phyloP scores from a whole-genome alignment of 2,329 filamentous ascomycete species.

The Colletotrichum aenigma region DNA sequence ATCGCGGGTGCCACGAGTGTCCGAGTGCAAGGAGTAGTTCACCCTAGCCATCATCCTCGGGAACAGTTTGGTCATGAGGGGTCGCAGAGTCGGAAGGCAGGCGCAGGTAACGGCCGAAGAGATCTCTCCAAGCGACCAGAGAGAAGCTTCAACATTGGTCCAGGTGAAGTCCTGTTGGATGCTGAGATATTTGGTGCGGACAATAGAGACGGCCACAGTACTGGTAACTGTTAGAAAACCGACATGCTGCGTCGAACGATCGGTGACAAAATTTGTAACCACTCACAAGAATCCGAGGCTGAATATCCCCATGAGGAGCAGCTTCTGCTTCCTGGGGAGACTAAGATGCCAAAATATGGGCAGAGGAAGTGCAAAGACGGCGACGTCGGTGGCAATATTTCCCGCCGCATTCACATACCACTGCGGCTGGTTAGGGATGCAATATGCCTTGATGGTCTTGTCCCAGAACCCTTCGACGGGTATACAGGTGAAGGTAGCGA shows the following conservation, averaged over 20 bases:
- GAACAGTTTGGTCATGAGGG: slow-evolving; percentile 20
- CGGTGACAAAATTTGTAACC: background rate
- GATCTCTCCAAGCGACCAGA: slow-evolving; percentile 27
- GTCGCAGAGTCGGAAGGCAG: slow-evolving; percentile 27
- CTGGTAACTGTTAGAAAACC: background rate
- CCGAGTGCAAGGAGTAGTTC: slow-evolving; percentile 8
- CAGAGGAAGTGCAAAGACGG: slow-evolving; percentile 28
- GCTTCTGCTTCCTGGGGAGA: slow-evolving; percentile 24
- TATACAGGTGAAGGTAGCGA: slow-evolving; percentile 27
- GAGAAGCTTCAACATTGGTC: slow-evolving; percentile 25
- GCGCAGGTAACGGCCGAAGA: slow-evolving; percentile 24
- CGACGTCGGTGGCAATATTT: slow-evolving; percentile 30
- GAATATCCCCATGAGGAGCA: slow-evolving; percentile 29
- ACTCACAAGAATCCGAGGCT: slow-evolving; percentile 31
- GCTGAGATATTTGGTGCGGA: slow-evolving; percentile 24
- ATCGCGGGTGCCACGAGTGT: background rate
- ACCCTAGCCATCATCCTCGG: slow-evolving; percentile 5
- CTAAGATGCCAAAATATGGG: slow-evolving; percentile 28
- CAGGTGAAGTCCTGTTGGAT: slow-evolving; percentile 23
- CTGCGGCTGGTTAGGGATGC: slow-evolving; percentile 24
- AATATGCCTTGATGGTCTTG: slow-evolving; percentile 19
- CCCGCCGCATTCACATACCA: slow-evolving; percentile 29
- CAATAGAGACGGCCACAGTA: slow-evolving; percentile 26
- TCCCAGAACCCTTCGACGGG: slow-evolving; percentile 32
- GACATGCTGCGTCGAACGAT: background rate